Evolutionary conservation across 352 stramenopile species (phyloP).

Genomic region (Phytophthora pseudosyringae): DNA sequence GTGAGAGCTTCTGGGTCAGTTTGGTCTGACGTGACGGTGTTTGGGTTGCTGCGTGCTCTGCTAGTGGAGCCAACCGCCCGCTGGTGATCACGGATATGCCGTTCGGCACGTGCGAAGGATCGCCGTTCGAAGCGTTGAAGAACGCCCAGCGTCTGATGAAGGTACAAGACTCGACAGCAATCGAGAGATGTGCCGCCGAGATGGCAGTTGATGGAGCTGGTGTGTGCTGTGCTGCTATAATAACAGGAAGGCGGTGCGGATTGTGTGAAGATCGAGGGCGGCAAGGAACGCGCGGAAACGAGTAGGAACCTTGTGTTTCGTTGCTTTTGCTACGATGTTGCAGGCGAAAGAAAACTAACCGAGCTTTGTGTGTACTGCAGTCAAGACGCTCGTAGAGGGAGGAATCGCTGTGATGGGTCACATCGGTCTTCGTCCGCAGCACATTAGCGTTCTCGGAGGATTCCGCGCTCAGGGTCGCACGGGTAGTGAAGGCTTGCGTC

Average conservation of each 20-base stretch:
- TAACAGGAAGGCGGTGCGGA: constrained; percentile 95
- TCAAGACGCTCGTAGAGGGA: constrained; percentile 75
- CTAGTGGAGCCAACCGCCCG: constrained; percentile 78
- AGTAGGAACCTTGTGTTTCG: constrained; percentile 36
- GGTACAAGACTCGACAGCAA: constrained; percentile 19
- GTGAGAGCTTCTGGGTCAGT: not conserved
- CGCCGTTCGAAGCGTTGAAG: constrained; percentile 90
- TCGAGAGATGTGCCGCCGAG: not conserved
- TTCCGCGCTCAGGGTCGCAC: constrained; percentile 97
- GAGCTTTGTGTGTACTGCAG: constrained; percentile 28
- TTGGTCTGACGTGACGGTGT: not conserved
- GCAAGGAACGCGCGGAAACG: constrained; percentile 78
- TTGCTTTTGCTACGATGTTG: not conserved
- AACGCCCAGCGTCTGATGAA: constrained; percentile 96
- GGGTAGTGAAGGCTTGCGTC: constrained; percentile 45
- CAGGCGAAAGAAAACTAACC: not conserved
- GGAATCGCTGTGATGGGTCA: constrained; percentile 98
- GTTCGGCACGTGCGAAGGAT: constrained; percentile 97
- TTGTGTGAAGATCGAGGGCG: constrained; percentile 98
- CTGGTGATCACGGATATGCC: constrained; percentile 98
- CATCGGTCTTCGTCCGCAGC: constrained; percentile 97
- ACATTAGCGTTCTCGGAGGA: constrained; percentile 95
- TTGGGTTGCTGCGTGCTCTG: constrained; percentile 3
- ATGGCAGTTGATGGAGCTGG: not conserved
- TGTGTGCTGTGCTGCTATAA: not conserved